Base-by-base conservation (phyloP, 148 eudicot genomes). In the Oxyria digyna region DNA sequence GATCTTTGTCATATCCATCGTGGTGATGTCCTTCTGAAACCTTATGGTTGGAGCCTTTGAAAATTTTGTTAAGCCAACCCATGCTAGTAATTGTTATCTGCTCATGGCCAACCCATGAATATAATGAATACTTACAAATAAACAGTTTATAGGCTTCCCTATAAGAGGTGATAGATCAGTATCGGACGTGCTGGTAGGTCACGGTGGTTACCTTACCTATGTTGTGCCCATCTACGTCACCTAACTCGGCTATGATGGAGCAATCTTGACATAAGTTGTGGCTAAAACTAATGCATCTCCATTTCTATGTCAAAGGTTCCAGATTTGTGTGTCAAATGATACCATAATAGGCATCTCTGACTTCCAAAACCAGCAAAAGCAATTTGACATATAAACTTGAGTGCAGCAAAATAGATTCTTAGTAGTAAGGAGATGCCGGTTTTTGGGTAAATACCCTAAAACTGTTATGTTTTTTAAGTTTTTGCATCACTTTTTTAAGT, bases 41-140 rank as follows among this genome's bases (percentile, higher is more conserved):
- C 54, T 78, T 82, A 74, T 85, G 81, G 75, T 78, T 79, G 69
- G 91, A 89, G 66, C 87, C 87, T 75, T 89, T 89, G 71, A 89
- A 89, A 80, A 89, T 69, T 78, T 85, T 89, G 86, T 81, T 89
- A 68, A 89, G 85, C 96, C 96, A 89, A 38, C 96, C 91, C 96
- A 89, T 89, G 6, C 38, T 18, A 15, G 46, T 41, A 8, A 23
- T 17, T 66, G 27, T 66, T 66, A 66, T 41, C 42, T 66, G 27
- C n/a, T 66, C 69, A 66, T 66, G 15, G 8, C 45, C 69, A 37
- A 59, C 37, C n/a, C n/a, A n/a, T n/a, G n/a, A n/a, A n/a, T n/a
- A n/a, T n/a, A n/a, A n/a, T n/a, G n/a, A n/a, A n/a, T n/a, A n/a
- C n/a, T n/a, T n/a, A 29, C 64, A 59, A 29, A 29, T 57, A 12